phyloP scores from a whole-genome alignment of 768 basidiomycete species.

The Boletus eberwhitei region DNA sequence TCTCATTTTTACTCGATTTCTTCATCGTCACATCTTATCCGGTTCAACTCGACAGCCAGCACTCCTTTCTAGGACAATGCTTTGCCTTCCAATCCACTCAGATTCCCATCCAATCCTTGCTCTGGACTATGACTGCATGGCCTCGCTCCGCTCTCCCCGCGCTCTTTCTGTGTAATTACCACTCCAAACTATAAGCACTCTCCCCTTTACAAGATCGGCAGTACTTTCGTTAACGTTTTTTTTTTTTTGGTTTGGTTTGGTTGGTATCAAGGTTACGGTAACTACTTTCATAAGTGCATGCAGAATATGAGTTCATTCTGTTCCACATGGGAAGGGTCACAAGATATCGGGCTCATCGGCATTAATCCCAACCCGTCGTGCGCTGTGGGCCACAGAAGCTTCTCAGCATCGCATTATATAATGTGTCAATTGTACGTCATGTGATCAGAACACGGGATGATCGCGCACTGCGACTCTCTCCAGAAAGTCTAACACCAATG shows the following conservation, averaged over 20 bases:
- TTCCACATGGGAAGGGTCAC: background rate
- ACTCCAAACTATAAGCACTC: conserved; percentile 9
- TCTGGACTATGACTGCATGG: conserved; percentile 29
- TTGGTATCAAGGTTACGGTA: conserved; percentile 15
- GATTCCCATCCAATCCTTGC: conserved; percentile 18
- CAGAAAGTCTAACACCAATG: conserved; percentile 12
- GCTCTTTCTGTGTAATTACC: conserved; percentile 13
- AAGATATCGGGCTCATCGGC: background rate
- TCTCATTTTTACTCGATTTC: conserved; percentile 22
- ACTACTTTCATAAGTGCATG: conserved; percentile 9
- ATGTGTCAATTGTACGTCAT: conserved; percentile 18
- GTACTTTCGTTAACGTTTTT: conserved; percentile 13
- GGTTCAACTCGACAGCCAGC: conserved; percentile 14
- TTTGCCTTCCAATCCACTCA: conserved; percentile 11
- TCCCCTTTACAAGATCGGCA: conserved; percentile 9
- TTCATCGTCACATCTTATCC: conserved; percentile 13
- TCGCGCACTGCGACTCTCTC: background rate
- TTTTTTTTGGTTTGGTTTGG: conserved; percentile 24
- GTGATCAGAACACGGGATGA: conserved; percentile 13
- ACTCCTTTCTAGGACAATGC: conserved; percentile 28
- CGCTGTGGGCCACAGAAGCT: too few species aligned
- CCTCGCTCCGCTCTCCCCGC: conserved; percentile 7
- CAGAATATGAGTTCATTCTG: conserved; percentile 28
- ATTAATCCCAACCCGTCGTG: too few species aligned
- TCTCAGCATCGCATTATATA: too few species aligned